Percentiles rank a stretch among this genome's conserved stretches.
Evolutionary conservation across 257 asterid genomes (phyloP).

Genomic region (Jacaranda mimosifolia): DNA sequence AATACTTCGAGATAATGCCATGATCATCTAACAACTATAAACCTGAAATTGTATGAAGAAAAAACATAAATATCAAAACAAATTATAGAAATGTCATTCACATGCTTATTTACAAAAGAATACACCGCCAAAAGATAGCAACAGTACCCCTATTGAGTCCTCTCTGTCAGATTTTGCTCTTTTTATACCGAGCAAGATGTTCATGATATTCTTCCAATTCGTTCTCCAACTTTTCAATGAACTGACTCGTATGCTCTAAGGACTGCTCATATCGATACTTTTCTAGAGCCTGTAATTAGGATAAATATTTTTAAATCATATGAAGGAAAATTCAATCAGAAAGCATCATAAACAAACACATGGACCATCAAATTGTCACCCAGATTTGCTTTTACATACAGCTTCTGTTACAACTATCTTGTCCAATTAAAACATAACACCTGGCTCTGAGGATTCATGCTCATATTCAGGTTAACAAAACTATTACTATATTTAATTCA

Average conservation of each 20-base stretch:
- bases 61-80: slow-evolving; percentile 1
- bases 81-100: not conserved
- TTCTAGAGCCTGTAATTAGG: slow-evolving; percentile 75
- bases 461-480: slow-evolving; percentile 8
- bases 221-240: slow-evolving; percentile 89
- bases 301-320: slow-evolving; percentile 28
- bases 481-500: not conserved
- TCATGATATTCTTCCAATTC: slow-evolving; percentile 80
- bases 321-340: not conserved
- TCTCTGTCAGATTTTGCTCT: slow-evolving; percentile 39
- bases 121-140: slow-evolving; percentile 9
- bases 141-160: slow-evolving; percentile 27
- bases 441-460: not conserved
- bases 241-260: slow-evolving; percentile 88
- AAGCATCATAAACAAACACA: slow-evolving; percentile 12
- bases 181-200: slow-evolving; percentile 67
- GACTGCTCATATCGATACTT: slow-evolving; percentile 82
- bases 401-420: slow-evolving; percentile 14
- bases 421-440: not conserved
- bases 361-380: not conserved
- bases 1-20: not conserved
- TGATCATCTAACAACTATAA: not conserved
- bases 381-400: not conserved
- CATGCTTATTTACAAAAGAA: slow-evolving; percentile 25
- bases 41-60: slow-evolving; percentile 29